Conservation (phyloP, 2,329 filamentous ascomycete species). For the Calycina herbarum region DNA sequence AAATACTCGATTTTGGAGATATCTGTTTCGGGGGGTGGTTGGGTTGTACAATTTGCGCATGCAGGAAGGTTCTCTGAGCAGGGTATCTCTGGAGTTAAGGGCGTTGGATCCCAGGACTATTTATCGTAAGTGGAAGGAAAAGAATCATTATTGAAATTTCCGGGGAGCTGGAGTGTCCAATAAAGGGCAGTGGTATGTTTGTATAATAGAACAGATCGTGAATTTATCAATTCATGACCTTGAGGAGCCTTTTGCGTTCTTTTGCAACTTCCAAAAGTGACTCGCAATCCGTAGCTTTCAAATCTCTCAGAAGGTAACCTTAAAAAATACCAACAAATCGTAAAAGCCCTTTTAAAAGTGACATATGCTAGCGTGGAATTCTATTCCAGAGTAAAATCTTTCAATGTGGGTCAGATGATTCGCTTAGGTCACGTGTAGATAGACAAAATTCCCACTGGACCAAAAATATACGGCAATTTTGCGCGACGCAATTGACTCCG, state of each 20-base stretch:
- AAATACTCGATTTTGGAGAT: neutral
- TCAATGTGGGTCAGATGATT: too few species aligned
- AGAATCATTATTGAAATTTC: neutral
- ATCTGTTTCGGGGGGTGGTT: neutral
- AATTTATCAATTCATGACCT: neutral
- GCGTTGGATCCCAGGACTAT: neutral
- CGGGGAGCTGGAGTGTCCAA: neutral
- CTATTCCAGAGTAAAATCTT: too few species aligned
- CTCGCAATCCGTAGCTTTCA: too few species aligned
- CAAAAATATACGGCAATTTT: too few species aligned
- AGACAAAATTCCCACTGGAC: too few species aligned
- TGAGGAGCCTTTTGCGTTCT: too few species aligned
- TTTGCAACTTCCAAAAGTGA: too few species aligned
- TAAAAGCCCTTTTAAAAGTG: neutral
- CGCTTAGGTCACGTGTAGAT: too few species aligned
- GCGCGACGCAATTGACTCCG: too few species aligned
- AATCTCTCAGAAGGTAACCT: too few species aligned
- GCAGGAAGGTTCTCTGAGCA: conserved; percentile 18
- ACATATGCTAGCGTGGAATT: neutral
- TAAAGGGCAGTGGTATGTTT: neutral
- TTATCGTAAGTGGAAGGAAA: neutral
- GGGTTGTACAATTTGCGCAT: conserved; percentile 12
- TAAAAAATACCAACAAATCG: neutral
- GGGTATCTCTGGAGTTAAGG: conserved; percentile 25
- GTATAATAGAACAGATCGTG: neutral